Conservation (phyloP, 73 alveolate genomes). For the Durusdinium trenchii region DNA sequence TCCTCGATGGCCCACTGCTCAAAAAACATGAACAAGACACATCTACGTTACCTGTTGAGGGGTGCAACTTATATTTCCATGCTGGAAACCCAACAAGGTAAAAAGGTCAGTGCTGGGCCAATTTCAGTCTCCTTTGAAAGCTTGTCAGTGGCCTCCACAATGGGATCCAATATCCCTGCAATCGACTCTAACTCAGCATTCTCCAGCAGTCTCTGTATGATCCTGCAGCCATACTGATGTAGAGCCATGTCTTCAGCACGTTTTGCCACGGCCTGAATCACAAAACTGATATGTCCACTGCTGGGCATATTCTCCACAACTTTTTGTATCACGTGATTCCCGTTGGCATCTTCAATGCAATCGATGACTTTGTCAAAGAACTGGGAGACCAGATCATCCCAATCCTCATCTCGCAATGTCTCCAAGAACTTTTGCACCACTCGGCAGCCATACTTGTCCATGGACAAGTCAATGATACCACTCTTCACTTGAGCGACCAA, state of each 20-base stretch:
- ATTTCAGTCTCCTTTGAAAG: constrained; percentile 91
- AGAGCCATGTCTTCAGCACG: constrained; percentile 48
- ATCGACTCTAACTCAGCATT: constrained; percentile 79
- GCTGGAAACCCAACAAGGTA: background rate
- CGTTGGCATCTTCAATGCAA: constrained; percentile 97
- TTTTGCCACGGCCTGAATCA: constrained; percentile 96
- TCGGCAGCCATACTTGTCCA: constrained; percentile 96
- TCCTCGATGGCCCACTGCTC: background rate
- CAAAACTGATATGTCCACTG: constrained; percentile 76
- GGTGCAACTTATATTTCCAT: background rate
- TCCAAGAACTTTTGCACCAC: constrained; percentile 98
- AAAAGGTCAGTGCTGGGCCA: no score
- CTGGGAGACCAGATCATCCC: constrained; percentile 96
- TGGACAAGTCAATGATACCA: constrained; percentile 81
- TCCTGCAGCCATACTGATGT: constrained; percentile 98
- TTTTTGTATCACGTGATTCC: constrained; percentile 99
- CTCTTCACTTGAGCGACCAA: background rate
- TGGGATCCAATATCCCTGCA: constrained; percentile 25
- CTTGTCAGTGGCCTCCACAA: constrained; percentile 57
- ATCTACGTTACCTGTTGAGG: background rate
- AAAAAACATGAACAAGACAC: background rate
- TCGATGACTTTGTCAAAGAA: constrained; percentile 96
- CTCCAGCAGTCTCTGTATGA: constrained; percentile 98
- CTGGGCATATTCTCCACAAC: constrained; percentile 97
- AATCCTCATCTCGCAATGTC: background rate